Evolutionary conservation across 805 yeast species (phyloP).

Genomic region (Hagleromyces aurorensis): DNA sequence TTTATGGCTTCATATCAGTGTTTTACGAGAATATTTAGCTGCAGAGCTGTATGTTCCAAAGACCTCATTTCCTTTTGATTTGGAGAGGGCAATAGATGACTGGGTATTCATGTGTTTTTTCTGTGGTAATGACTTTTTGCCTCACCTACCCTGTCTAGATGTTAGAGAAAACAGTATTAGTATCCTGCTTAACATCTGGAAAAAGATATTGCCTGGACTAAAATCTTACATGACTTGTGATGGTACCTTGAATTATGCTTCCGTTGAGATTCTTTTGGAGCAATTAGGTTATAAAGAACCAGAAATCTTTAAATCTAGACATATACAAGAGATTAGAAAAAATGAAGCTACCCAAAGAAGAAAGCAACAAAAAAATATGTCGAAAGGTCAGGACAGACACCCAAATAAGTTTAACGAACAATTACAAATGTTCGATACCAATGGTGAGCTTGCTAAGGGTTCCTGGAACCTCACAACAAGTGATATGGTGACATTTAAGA

Average conservation of each 20-base stretch:
- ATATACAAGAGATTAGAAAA: slow-evolving; percentile 60
- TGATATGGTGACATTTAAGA: slow-evolving; percentile 60
- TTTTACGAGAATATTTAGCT: slow-evolving; percentile 79
- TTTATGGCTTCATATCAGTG: slow-evolving; percentile 85
- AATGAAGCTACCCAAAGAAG: slow-evolving; percentile 58
- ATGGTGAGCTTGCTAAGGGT: slow-evolving; percentile 67
- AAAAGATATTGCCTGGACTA: slow-evolving; percentile 54
- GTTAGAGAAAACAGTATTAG: slow-evolving; percentile 94
- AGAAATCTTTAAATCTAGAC: slow-evolving; percentile 62
- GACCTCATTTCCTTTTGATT: slow-evolving; percentile 66
- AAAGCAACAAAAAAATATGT: slow-evolving; percentile 42
- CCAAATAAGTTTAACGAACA: slow-evolving; percentile 61
- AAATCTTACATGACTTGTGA: slow-evolving; percentile 83
- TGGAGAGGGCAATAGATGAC: slow-evolving; percentile 95
- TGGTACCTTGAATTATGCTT: slow-evolving; percentile 67
- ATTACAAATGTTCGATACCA: slow-evolving; percentile 68
- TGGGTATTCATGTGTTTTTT: slow-evolving; percentile 99
- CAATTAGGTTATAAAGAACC: slow-evolving; percentile 68
- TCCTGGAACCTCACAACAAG: slow-evolving; percentile 56
- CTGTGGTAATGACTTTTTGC: slow-evolving; percentile 96
- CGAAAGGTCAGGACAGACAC: slow-evolving; percentile 70
- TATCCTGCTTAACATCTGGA: slow-evolving; percentile 75
- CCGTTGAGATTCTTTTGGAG: slow-evolving; percentile 64
- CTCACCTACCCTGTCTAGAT: slow-evolving; percentile 89
- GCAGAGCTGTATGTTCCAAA: slow-evolving; percentile 70